These are phyloP conservation scores for Hypoxylon sp. DNA, from an alignment of 2,329 filamentous ascomycete genomes.

Conservation along the genomic window DNA sequence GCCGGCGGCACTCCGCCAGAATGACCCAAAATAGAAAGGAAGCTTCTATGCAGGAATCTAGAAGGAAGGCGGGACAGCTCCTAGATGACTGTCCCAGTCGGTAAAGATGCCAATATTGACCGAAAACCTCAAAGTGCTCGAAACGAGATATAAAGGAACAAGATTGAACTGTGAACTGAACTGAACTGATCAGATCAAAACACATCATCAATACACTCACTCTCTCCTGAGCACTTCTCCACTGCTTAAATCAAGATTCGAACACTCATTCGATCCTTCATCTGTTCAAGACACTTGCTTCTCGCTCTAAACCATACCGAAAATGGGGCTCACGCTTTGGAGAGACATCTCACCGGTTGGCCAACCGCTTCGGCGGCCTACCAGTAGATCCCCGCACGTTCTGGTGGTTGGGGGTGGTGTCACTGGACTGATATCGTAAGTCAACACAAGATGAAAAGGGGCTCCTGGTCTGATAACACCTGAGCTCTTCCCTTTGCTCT, in stretches of 20 bases:
- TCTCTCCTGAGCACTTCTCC: constrained; percentile 10
- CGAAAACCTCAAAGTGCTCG: not conserved
- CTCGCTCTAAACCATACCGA: constrained; percentile 3
- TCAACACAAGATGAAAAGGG: constrained; percentile 10
- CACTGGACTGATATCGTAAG: constrained; percentile 44
- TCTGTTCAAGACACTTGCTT: constrained; percentile 8
- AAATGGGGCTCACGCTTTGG: constrained; percentile 46
- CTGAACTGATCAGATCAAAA: not conserved
- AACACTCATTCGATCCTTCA: not conserved
- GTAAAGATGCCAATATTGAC: not conserved
- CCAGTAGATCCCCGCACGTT: constrained; percentile 42
- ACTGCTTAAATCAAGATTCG: not conserved
- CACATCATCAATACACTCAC: not conserved
- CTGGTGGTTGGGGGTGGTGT: constrained; percentile 46
- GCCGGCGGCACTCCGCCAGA: constrained; percentile 8
- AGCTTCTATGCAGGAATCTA: not conserved
- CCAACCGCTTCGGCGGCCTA: constrained; percentile 40
- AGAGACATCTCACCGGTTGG: constrained; percentile 45
- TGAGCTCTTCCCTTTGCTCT: not conserved
- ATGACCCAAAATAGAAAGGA: constrained; percentile 13
- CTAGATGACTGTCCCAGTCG: not conserved
- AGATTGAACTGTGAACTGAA: not conserved
- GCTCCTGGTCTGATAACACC: no score
- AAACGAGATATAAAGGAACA: not conserved
- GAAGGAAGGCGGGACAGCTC: not conserved